Percentiles rank a stretch among this genome's conserved stretches.
Conservation (phyloP, 1,284 basidiomycete genomes). For the Omphalotus olearius region DNA sequence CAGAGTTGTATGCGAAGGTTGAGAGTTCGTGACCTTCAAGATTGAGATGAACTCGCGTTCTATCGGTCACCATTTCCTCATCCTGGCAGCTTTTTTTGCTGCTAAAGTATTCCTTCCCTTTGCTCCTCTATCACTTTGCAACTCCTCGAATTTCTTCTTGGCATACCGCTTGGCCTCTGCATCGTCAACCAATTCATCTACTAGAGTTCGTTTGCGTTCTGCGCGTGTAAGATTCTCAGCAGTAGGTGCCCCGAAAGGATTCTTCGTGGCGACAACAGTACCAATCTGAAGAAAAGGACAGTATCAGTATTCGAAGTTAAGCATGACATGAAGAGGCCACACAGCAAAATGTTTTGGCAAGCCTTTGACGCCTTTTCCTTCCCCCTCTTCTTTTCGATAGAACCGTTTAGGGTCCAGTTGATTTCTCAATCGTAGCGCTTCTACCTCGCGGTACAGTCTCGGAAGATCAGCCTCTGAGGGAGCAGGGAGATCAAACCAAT, state of each 20-base stretch:
- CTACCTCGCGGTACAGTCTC: conserved; percentile 86
- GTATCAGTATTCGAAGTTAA: conserved; percentile 2
- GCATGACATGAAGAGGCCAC: conserved; percentile 22
- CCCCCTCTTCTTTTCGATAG: conserved; percentile 80
- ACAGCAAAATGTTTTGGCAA: conserved; percentile 90
- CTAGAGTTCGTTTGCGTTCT: conserved; percentile 75
- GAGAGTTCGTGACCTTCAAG: neutral
- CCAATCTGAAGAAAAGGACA: conserved; percentile 62
- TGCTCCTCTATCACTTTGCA: conserved; percentile 70
- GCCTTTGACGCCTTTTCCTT: conserved; percentile 82
- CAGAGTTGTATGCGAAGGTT: conserved; percentile 24
- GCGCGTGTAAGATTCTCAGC: conserved; percentile 66
- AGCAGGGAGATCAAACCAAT: conserved; percentile 92
- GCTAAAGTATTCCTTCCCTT: conserved; percentile 73
- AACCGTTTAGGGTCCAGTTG: conserved; percentile 96
- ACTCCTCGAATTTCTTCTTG: conserved; percentile 89
- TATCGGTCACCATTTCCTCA: conserved; percentile 64
- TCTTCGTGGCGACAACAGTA: conserved; percentile 73
- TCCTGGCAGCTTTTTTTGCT: conserved; percentile 52
- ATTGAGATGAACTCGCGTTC: neutral
- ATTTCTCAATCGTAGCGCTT: conserved; percentile 87
- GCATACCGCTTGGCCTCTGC: conserved; percentile 67
- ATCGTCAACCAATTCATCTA: conserved; percentile 88
- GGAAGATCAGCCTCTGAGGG: conserved; percentile 79
- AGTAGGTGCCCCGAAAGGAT: conserved; percentile 73